Evolutionary conservation across 139 green algal species (phyloP), one percentile per base, ranked within the genome.

Genomic region (Micractinium sp.): DNA sequence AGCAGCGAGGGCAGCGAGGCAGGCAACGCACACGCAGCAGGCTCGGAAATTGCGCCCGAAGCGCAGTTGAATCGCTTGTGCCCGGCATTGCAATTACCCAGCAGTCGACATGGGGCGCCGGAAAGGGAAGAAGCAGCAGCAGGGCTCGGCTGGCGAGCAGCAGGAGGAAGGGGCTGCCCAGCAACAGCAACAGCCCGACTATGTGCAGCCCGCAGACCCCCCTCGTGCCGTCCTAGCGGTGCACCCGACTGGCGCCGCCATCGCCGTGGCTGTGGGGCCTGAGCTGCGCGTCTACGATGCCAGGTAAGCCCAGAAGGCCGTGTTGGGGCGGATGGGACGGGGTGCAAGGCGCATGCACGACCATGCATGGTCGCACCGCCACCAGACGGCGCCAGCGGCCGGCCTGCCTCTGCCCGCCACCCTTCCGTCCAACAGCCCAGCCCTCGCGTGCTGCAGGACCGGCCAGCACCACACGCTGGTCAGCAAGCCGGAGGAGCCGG

Each of bases 251-350:
- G 71, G 71, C 7, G 71, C 25, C 22, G 71, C 60, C 2, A 18
- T 91, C 16, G 89, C 89, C 5, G 27, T 91, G n/a, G 89, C 82
- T 27, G 53, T 66, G 25, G 89, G 89, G 35, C 27, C 36, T 13
- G 83, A 91, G 60, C 71, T 91, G 56, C 81, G 89, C 35, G 80
- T 91, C 16, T 91, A 74, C 36, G 84, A 91, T 60, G 41, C 76
- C 56, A 85, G 61, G 86, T 76, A 25, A 35, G 85, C 16, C 19
- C 31, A 19, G 38, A 18, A 22, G 76, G 76, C 12, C 7, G 35
- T 22, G 38, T 60, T 53, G 29, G 33, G 3, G 19, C 13, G 14
- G 74, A 31, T 80, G 74, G 33, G 12, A 2, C n/a, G 15, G 33
- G 2, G 29, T 2, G 12, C 33, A 9, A 15, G 33, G 13, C 71